These are phyloP conservation scores for Escallonia rubra DNA, from an alignment of 129 eudicot species.

Conservation along the genomic window DNA sequence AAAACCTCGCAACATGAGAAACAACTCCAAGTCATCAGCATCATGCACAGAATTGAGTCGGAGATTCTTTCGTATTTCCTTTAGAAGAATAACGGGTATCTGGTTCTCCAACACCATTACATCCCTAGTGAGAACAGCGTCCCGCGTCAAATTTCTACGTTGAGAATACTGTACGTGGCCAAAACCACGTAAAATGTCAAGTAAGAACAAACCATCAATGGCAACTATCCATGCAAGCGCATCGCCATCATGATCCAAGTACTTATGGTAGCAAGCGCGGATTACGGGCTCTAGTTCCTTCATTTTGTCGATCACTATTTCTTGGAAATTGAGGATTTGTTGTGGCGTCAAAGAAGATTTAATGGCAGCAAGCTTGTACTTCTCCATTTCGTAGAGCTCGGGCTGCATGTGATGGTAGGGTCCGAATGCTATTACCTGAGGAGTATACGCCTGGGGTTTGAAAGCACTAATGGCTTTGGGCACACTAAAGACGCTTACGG, in stretches of 20 bases:
- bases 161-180: neutral
- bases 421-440: slow-evolving; percentile 16
- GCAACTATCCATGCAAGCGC: slow-evolving; percentile 17
- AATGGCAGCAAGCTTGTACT: slow-evolving; percentile 9
- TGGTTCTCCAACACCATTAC: slow-evolving; percentile 44
- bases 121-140: slow-evolving; percentile 5
- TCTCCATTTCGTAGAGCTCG: slow-evolving; percentile 17
- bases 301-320: slow-evolving; percentile 3
- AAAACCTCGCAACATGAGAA: neutral
- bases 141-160: neutral
- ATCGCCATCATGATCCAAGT: slow-evolving; percentile 15
- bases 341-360: neutral
- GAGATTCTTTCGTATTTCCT: slow-evolving; percentile 16
- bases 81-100: slow-evolving; percentile 27
- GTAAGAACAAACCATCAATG: slow-evolving; percentile 19
- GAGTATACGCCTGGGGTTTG: slow-evolving; percentile 22
- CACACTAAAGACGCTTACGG: slow-evolving; percentile 5
- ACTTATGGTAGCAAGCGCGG: slow-evolving; percentile 19
- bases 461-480: slow-evolving; percentile 1
- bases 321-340: neutral
- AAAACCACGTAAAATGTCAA: neutral
- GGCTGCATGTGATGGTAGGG: slow-evolving; percentile 18
- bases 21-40: neutral
- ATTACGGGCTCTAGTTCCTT: neutral
- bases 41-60: slow-evolving; percentile 11